These are phyloP conservation scores for Aspergillus cristatus DNA, from an alignment of 495 filamentous ascomycete species.

Conservation along the genomic window DNA sequence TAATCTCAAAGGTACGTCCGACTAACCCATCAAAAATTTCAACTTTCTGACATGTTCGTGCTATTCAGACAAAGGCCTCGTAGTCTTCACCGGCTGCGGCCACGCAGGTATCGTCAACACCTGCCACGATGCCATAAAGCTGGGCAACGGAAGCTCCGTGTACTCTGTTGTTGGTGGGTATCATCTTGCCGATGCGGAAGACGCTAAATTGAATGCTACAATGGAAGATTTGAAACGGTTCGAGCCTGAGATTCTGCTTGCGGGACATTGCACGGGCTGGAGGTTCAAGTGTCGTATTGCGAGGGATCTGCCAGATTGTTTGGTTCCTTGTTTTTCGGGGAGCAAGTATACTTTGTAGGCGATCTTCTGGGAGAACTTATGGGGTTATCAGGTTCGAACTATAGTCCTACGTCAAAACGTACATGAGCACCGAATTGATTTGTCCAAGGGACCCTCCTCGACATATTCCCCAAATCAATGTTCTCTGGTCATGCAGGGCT, in stretches of 20 bases:
- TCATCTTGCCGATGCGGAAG: conserved; percentile 31
- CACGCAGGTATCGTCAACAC: conserved; percentile 38
- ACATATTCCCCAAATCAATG: too few relatives aligned
- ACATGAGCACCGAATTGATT: too few relatives aligned
- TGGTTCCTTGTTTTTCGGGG: conserved; percentile 8
- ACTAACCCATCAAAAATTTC: background rate
- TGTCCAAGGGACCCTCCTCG: too few relatives aligned
- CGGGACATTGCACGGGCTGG: conserved; percentile 43
- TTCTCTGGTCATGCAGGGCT: too few relatives aligned
- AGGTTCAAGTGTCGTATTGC: conserved; percentile 37
- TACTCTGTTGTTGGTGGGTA: conserved; percentile 40
- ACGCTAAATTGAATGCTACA: conserved; percentile 22
- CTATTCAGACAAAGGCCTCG: conserved; percentile 25
- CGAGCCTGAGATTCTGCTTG: conserved; percentile 28
- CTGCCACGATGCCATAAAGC: conserved; percentile 23
- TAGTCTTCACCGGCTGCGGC: conserved; percentile 39
- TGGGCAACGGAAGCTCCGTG: conserved; percentile 22
- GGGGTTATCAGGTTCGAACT: too few relatives aligned
- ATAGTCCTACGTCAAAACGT: too few relatives aligned
- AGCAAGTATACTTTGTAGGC: conserved; percentile 6
- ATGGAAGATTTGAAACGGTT: conserved; percentile 29
- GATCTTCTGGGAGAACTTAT: too few relatives aligned
- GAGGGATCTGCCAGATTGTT: conserved; percentile 12
- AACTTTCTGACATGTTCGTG: background rate
- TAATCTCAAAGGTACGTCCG: conserved; percentile 28